These are phyloP conservation scores for Kingdonia uniflora DNA, from an alignment of 164 flowering plant species.

Conservation along the genomic window DNA sequence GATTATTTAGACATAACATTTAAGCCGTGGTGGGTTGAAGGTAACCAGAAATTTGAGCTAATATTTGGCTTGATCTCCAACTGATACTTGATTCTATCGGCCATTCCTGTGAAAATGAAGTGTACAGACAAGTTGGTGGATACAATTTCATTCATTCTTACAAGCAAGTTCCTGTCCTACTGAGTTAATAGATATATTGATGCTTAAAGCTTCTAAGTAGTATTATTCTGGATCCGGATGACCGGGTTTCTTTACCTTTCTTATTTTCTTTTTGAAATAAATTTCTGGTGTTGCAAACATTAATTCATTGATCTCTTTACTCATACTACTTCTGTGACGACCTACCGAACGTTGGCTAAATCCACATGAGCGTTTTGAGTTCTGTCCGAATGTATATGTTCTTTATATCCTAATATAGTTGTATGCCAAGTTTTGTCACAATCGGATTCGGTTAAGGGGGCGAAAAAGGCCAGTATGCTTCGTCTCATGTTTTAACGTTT, in stretches of 20 bases:
- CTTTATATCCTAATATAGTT: too few relatives aligned
- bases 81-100: slow-evolving; percentile 2
- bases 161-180: background rate
- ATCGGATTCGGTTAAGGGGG: too few relatives aligned
- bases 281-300: slow-evolving; percentile 5
- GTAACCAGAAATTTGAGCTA: slow-evolving; percentile 22
- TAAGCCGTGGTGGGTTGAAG: slow-evolving; percentile 29
- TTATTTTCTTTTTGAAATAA: slow-evolving; percentile 4
- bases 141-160: slow-evolving; percentile 26
- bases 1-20: too few relatives aligned
- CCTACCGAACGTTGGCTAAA: too few relatives aligned
- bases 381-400: too few relatives aligned
- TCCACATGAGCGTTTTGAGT: too few relatives aligned
- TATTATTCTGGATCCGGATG: background rate
- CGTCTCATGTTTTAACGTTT: too few relatives aligned
- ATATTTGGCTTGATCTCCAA: slow-evolving; percentile 20
- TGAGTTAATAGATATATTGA: slow-evolving; percentile 5
- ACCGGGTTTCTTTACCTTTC: background rate
- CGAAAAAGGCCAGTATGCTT: too few relatives aligned
- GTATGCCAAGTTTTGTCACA: too few relatives aligned
- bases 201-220: slow-evolving; percentile 8
- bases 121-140: slow-evolving; percentile 25
- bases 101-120: slow-evolving; percentile 11
- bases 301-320: slow-evolving; percentile 7
- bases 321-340: slow-evolving; percentile 3